phyloP scores from a whole-genome alignment of 164 flowering plant genomes.

The Buxus sempervirens region DNA sequence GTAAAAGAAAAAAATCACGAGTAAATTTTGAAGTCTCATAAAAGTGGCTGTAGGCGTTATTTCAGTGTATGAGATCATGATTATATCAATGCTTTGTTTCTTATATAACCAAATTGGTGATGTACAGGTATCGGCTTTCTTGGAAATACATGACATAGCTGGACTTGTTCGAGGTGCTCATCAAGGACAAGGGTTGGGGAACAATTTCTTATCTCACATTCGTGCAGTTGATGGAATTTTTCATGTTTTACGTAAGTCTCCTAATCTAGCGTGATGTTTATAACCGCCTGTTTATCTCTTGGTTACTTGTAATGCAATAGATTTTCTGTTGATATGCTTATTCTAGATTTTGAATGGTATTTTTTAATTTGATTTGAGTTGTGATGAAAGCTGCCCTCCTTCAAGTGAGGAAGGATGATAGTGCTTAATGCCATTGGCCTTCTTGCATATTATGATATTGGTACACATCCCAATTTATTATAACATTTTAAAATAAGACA shows the following conservation, averaged over 20 bases:
- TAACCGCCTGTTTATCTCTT: neutral
- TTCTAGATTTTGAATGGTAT: too few relatives aligned
- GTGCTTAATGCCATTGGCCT: too few relatives aligned
- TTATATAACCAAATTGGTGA: neutral
- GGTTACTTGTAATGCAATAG: too few relatives aligned
- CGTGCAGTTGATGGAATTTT: slow-evolving; percentile 99
- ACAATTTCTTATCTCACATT: slow-evolving; percentile 91
- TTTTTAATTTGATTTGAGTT: too few relatives aligned
- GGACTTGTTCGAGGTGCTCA: slow-evolving; percentile 98
- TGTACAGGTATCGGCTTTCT: slow-evolving; percentile 81
- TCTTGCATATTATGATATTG: too few relatives aligned
- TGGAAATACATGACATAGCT: slow-evolving; percentile 98
- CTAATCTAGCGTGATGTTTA: neutral
- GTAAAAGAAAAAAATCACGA: too few relatives aligned
- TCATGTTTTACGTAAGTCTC: slow-evolving; percentile 83
- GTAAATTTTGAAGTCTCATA: neutral
- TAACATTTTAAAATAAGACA: too few relatives aligned
- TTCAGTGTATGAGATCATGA: neutral
- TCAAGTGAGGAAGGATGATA: too few relatives aligned
- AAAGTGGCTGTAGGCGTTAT: neutral
- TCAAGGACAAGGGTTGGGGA: slow-evolving; percentile 94
- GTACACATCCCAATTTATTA: too few relatives aligned
- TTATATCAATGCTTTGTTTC: neutral
- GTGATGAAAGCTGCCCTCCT: too few relatives aligned
- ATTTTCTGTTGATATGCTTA: too few relatives aligned